These are phyloP conservation scores for Actinomucor elegans DNA, from an alignment of 371 early-diverging fungal species.

Conservation along the genomic window DNA sequence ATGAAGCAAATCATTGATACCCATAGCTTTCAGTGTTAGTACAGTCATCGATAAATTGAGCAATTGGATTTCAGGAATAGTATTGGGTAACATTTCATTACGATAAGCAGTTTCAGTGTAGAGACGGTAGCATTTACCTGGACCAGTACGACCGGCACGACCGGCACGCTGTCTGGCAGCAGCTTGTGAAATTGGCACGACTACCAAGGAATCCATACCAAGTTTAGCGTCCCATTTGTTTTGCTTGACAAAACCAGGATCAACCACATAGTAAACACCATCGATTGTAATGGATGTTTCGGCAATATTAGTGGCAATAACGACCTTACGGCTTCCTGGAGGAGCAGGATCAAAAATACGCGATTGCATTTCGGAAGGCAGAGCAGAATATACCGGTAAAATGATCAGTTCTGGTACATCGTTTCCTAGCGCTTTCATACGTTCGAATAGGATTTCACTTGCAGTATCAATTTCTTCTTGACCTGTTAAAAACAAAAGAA, in stretches of 20 bases:
- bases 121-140: constrained; percentile 95
- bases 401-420: constrained; percentile 91
- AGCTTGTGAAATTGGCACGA: constrained; percentile 94
- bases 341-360: constrained; percentile 95
- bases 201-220: constrained; percentile 93
- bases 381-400: constrained; percentile 92
- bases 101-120: constrained; percentile 95
- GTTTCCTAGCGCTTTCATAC: constrained; percentile 96
- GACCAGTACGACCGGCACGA: constrained; percentile 97
- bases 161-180: constrained; percentile 97
- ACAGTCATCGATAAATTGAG: constrained; percentile 93
- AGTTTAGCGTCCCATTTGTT: constrained; percentile 94
- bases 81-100: constrained; percentile 95
- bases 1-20: constrained; percentile 91
- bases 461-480: constrained; percentile 98
- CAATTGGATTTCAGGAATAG: constrained; percentile 98
- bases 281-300: constrained; percentile 99
- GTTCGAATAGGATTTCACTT: constrained; percentile 87
- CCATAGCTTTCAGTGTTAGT: constrained; percentile 94
- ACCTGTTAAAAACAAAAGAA: constrained; percentile 98
- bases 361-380: constrained; percentile 93
- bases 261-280: constrained; percentile 97
- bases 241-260: constrained; percentile 98
- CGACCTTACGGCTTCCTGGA: constrained; percentile 89
- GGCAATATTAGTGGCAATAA: constrained; percentile 98